Conservation (phyloP, 164 flowering plant genomes). For the Vitis amurensis region DNA sequence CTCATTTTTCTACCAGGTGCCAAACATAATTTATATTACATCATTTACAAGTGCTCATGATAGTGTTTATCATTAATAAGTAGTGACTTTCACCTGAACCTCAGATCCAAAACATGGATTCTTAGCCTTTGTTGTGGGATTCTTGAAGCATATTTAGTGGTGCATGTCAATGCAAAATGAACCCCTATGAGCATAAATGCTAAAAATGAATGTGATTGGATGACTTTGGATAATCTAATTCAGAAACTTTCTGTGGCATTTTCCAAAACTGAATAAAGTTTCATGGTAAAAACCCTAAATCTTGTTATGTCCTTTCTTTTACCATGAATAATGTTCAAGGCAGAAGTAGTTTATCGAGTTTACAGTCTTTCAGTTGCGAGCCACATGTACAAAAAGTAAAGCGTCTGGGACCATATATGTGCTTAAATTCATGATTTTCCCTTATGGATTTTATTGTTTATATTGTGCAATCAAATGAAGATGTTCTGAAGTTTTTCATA, state of each 20-base stretch:
- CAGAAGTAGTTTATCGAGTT: not conserved
- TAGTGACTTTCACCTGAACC: not conserved
- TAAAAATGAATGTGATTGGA: not conserved
- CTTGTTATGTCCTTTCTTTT: too few relatives aligned
- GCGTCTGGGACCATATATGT: not conserved
- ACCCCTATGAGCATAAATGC: too few relatives aligned
- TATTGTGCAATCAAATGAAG: not conserved
- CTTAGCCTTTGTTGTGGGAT: not conserved
- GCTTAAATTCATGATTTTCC: not conserved
- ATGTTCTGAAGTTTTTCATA: not conserved
- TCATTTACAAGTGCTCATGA: not conserved
- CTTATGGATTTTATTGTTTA: not conserved
- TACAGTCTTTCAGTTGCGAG: not conserved
- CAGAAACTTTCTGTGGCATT: too few relatives aligned
- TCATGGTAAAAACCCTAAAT: too few relatives aligned
- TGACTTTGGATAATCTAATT: not conserved
- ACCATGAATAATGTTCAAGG: too few relatives aligned
- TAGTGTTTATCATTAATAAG: not conserved
- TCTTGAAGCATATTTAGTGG: not conserved
- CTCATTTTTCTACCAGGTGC: slow-evolving; percentile 93
- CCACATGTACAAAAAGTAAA: not conserved
- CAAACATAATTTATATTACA: not conserved
- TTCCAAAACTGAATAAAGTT: too few relatives aligned
- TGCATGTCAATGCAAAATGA: not conserved
- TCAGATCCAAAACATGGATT: not conserved